phyloP scores from a whole-genome alignment of 106 monocot species.

The Amphibolis antarctica region DNA sequence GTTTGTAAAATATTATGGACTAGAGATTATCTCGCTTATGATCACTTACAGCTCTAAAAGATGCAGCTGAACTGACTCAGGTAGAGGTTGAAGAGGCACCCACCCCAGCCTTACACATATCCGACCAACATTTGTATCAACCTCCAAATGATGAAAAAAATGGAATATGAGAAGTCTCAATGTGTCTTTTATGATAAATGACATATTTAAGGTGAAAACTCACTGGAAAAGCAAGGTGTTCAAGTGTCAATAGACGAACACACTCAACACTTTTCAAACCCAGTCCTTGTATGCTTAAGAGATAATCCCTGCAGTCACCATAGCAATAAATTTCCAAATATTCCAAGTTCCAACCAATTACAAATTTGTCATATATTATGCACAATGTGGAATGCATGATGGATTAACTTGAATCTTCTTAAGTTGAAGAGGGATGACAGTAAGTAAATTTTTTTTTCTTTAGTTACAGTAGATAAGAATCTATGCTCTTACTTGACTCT shows the following conservation, averaged over 20 bases:
- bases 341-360: no score
- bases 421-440: no score
- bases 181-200: no score
- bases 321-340: not conserved
- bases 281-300: constrained; percentile 67
- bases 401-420: no score
- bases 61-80: constrained; percentile 67
- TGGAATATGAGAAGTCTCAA: not conserved
- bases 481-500: constrained; percentile 53
- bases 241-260: constrained; percentile 58
- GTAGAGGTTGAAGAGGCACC: constrained; percentile 81
- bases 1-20: not conserved
- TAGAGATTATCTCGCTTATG: not conserved
- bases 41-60: constrained; percentile 63
- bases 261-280: constrained; percentile 89
- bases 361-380: no score
- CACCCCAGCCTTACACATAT: constrained; percentile 80
- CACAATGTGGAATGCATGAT: no score
- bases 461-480: no score
- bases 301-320: constrained; percentile 55
- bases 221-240: constrained; percentile 78
- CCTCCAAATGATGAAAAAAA: constrained; percentile 22
- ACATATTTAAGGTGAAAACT: not conserved
- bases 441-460: no score
- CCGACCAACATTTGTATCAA: constrained; percentile 82